Percentiles rank a stretch among this genome's conserved stretches.
phyloP scores from a whole-genome alignment of 352 stramenopile genomes.

The Phytopythium aichiense region DNA sequence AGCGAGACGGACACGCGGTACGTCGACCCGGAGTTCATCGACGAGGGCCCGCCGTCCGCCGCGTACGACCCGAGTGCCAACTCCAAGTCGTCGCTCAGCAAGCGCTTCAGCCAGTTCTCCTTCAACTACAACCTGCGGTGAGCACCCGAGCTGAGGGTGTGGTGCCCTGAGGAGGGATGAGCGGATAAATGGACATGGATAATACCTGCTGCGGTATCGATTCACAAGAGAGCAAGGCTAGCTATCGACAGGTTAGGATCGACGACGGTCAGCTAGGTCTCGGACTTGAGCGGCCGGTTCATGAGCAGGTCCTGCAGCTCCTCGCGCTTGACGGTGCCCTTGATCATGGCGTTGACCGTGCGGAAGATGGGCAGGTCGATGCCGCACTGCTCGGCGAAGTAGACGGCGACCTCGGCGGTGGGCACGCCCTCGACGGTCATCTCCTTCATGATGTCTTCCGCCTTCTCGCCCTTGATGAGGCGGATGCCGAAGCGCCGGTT shows the following conservation, averaged over 20 bases:
- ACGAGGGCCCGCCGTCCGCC: slow-evolving; percentile 78
- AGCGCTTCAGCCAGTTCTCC: slow-evolving; percentile 88
- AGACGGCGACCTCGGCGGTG: slow-evolving; percentile 91
- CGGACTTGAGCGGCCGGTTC: slow-evolving; percentile 76
- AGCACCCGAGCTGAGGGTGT: slow-evolving; percentile 1
- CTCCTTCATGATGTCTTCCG: slow-evolving; percentile 92
- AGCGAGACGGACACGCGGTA: slow-evolving; percentile 87
- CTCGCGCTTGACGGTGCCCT: slow-evolving; percentile 70
- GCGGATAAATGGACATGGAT: neutral
- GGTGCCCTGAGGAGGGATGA: neutral
- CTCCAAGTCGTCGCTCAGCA: slow-evolving; percentile 63
- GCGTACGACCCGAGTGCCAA: slow-evolving; percentile 68
- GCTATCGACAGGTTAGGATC: too few relatives aligned
- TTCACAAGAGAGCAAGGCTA: neutral
- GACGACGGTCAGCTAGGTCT: slow-evolving; percentile 33
- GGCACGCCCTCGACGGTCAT: slow-evolving; percentile 94
- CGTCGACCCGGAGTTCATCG: slow-evolving; percentile 86
- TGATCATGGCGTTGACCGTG: slow-evolving; percentile 83
- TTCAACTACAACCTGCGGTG: slow-evolving; percentile 83
- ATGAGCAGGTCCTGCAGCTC: slow-evolving; percentile 74
- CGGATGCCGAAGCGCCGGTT: slow-evolving; percentile 95
- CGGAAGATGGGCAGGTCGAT: slow-evolving; percentile 91
- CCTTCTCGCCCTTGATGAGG: slow-evolving; percentile 89
- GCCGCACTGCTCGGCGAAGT: slow-evolving; percentile 88
- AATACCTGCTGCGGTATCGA: neutral